These are phyloP conservation scores for Leccinum boreale DNA, from an alignment of 768 basidiomycete genomes.

Conservation along the genomic window DNA sequence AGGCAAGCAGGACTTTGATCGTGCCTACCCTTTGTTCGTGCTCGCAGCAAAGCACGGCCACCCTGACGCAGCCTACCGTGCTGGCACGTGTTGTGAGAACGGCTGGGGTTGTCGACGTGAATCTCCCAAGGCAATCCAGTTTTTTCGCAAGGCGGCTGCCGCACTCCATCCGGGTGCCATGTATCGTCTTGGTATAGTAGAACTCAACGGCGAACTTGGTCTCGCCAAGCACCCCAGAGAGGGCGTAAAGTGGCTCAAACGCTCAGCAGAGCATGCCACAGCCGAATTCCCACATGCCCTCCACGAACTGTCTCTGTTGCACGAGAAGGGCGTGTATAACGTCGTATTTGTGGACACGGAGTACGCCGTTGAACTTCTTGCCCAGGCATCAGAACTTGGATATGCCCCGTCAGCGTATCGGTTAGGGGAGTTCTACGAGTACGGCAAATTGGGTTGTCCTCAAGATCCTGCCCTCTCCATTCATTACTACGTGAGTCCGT, in stretches of 20 bases:
- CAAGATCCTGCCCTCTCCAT: constrained; percentile 96
- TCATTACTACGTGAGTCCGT: constrained; percentile 91
- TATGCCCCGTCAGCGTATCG: constrained; percentile 96
- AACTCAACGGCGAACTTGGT: constrained; percentile 93
- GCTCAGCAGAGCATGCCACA: constrained; percentile 91
- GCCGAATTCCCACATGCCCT: constrained; percentile 96
- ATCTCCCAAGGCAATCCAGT: constrained; percentile 85
- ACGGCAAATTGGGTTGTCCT: constrained; percentile 97
- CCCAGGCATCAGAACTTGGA: constrained; percentile 92
- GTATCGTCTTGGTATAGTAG: constrained; percentile 94
- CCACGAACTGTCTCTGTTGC: constrained; percentile 89
- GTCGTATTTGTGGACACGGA: constrained; percentile 96
- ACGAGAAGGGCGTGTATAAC: constrained; percentile 97
- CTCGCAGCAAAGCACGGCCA: constrained; percentile 97
- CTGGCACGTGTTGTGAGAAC: constrained; percentile 97
- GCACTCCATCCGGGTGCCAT: constrained; percentile 91
- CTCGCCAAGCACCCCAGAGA: constrained; percentile 86
- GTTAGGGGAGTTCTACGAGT: constrained; percentile 98
- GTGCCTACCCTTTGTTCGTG: constrained; percentile 93
- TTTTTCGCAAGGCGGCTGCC: constrained; percentile 91
- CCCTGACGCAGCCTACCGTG: constrained; percentile 91
- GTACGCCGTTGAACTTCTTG: constrained; percentile 90
- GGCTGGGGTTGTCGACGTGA: constrained; percentile 98
- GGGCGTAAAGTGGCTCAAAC: constrained; percentile 98
- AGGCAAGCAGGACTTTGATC: constrained; percentile 92